A percentile compares a stretch with the other conserved stretches of the same genome.
These are phyloP conservation scores for Apiospora phragmitis DNA, from an alignment of 2,329 filamentous ascomycete genomes.

Conservation along the genomic window DNA sequence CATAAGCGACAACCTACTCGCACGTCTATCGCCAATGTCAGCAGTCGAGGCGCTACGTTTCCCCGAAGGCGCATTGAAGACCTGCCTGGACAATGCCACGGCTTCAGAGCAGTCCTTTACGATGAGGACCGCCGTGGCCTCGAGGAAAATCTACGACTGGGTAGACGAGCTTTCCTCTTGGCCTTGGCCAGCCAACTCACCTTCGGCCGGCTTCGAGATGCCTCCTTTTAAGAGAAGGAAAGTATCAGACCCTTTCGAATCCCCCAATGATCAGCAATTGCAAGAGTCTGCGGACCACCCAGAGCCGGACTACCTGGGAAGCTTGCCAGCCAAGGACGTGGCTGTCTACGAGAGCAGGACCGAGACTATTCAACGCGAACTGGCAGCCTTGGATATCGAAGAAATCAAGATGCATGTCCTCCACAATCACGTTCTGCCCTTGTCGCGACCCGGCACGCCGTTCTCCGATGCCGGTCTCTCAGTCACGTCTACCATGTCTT, in stretches of 20 bases:
- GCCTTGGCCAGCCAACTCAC: slow-evolving; percentile 54
- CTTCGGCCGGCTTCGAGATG: slow-evolving; percentile 55
- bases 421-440: slow-evolving; percentile 71
- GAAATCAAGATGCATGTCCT: slow-evolving; percentile 89
- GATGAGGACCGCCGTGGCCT: slow-evolving; percentile 67
- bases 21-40: slow-evolving; percentile 59
- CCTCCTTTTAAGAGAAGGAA: slow-evolving; percentile 44
- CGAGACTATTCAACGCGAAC: slow-evolving; percentile 68
- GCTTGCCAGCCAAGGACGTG: slow-evolving; percentile 65
- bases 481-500: slow-evolving; percentile 46
- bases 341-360: slow-evolving; percentile 70
- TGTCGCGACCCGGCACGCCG: slow-evolving; percentile 52
- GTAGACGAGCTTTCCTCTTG: slow-evolving; percentile 66
- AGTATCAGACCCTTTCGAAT: slow-evolving; percentile 27
- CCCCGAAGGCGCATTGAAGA: slow-evolving; percentile 52
- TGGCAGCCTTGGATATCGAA: slow-evolving; percentile 74
- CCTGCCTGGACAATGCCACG: slow-evolving; percentile 64
- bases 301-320: slow-evolving; percentile 62
- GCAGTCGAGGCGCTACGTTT: slow-evolving; percentile 61
- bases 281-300: slow-evolving; percentile 25
- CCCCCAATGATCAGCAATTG: slow-evolving; percentile 14
- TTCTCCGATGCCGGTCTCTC: slow-evolving; percentile 46
- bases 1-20: slow-evolving; percentile 58
- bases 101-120: slow-evolving; percentile 70
- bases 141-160: slow-evolving; percentile 73